A percentile compares a stretch with the other conserved stretches of the same genome.
Evolutionary conservation across 2,329 filamentous ascomycete species (phyloP).

Genomic region (Botrytis hyacinthi): DNA sequence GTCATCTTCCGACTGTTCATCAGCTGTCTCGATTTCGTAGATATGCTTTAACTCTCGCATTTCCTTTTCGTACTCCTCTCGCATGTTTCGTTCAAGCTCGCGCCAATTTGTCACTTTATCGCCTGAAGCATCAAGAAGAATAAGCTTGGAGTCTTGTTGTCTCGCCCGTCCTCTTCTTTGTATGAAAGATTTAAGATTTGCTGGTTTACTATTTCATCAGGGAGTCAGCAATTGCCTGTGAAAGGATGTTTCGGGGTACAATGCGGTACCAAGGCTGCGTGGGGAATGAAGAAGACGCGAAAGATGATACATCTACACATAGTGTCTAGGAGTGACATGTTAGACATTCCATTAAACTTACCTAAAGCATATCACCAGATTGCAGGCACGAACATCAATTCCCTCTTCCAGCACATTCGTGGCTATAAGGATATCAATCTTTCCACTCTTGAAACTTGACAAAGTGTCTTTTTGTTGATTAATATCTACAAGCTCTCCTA

Average conservation of each 20-base stretch:
- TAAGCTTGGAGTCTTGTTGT: constrained; percentile 51
- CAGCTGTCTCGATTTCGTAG: constrained; percentile 29
- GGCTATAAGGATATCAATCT: constrained; percentile 54
- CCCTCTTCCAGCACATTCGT: constrained; percentile 65
- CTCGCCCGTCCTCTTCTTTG: constrained; percentile 64
- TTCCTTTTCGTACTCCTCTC: constrained; percentile 40
- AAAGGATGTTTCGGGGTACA: neutral
- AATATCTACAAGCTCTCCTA: constrained; percentile 43
- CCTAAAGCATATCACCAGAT: constrained; percentile 61
- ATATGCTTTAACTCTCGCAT: constrained; percentile 32
- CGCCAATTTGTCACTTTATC: constrained; percentile 55
- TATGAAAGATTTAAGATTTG: constrained; percentile 62
- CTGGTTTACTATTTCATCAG: constrained; percentile 45
- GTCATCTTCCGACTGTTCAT: constrained; percentile 37
- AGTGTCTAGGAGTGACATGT: neutral
- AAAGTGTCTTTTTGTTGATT: constrained; percentile 42
- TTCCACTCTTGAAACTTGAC: constrained; percentile 52
- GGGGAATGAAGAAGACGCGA: neutral
- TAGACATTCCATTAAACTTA: neutral
- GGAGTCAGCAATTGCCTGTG: neutral
- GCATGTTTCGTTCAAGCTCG: constrained; percentile 70
- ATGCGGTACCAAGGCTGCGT: neutral
- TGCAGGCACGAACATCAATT: constrained; percentile 63
- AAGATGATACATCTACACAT: neutral
- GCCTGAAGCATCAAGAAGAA: constrained; percentile 22